Evolutionary conservation across 1,284 basidiomycete genomes (phyloP).

Genomic region (Microbotryomycetes sp.): DNA sequence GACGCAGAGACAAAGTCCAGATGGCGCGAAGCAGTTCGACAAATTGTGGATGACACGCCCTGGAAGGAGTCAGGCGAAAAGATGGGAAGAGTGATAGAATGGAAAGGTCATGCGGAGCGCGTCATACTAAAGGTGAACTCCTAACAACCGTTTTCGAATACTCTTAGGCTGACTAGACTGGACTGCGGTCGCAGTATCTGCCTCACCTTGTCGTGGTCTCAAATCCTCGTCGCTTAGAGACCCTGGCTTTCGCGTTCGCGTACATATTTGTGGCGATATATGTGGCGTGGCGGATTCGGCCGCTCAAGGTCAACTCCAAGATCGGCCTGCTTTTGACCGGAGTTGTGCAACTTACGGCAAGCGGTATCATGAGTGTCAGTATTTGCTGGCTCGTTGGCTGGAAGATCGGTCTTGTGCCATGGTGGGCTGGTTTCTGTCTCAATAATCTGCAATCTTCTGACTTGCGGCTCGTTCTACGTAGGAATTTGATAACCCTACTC

Average conservation of each 20-base stretch:
- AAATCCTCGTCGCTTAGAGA: conserved; percentile 25
- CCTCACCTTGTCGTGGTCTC: conserved; percentile 21
- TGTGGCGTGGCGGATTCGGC: conserved; percentile 59
- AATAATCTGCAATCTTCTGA: conserved; percentile 4
- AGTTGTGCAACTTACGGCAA: conserved; percentile 78
- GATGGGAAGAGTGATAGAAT: conserved; percentile 8
- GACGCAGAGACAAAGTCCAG: not conserved
- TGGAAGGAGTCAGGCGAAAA: conserved; percentile 1
- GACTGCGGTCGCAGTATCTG: conserved; percentile 17
- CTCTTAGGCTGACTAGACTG: too few species aligned
- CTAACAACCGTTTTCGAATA: too few species aligned
- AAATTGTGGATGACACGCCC: conserved; percentile 11
- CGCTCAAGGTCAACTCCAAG: conserved; percentile 80
- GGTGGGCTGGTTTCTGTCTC: too few species aligned
- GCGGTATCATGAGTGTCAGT: conserved; percentile 85
- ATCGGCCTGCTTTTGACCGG: conserved; percentile 90
- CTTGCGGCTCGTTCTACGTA: too few species aligned
- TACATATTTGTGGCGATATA: conserved; percentile 73
- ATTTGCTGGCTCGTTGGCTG: conserved; percentile 80
- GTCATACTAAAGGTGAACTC: conserved; percentile 26
- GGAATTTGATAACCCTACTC: conserved; percentile 74
- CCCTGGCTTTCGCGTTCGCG: conserved; percentile 62
- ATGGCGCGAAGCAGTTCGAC: conserved; percentile 16
- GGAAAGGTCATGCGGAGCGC: conserved; percentile 3
- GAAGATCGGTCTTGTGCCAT: conserved; percentile 77